These are phyloP conservation scores for Prunus mongolica DNA, from an alignment of 306 rosid species.

Conservation along the genomic window DNA sequence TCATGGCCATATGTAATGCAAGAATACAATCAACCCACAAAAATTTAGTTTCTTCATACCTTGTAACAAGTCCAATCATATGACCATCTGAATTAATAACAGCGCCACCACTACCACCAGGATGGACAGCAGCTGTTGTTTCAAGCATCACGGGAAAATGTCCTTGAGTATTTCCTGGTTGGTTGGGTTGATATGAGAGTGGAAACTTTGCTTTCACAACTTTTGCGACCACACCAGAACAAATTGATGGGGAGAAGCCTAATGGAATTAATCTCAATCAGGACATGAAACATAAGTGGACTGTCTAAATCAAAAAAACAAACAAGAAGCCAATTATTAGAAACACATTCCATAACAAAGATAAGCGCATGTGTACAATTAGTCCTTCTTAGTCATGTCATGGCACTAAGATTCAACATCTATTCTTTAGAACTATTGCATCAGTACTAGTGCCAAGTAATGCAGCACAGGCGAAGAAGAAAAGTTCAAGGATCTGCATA, in stretches of 20 bases:
- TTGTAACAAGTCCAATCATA: conserved; percentile 94
- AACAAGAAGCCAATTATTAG: not conserved
- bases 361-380: not conserved
- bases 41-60: conserved; percentile 39
- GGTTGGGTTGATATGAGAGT: conserved; percentile 41
- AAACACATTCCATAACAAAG: not conserved
- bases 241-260: conserved; percentile 81
- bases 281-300: conserved; percentile 13
- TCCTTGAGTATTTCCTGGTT: conserved; percentile 31
- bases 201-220: conserved; percentile 67
- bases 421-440: not conserved
- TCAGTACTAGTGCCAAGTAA: not conserved
- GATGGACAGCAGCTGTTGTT: conserved; percentile 95
- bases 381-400: not conserved
- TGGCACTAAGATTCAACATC: not conserved
- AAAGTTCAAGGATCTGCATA: not conserved
- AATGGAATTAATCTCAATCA: conserved; percentile 10
- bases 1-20: not conserved
- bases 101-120: conserved; percentile 98
- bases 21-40: conserved; percentile 3
- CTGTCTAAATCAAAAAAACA: not conserved
- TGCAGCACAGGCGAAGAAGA: not conserved
- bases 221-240: conserved; percentile 85
- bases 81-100: conserved; percentile 77
- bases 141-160: conserved; percentile 77